Percentiles rank a stretch among this genome's conserved stretches.
phyloP scores from a whole-genome alignment of 2,329 filamentous ascomycete species.

The Sporothrix schenckii region DNA sequence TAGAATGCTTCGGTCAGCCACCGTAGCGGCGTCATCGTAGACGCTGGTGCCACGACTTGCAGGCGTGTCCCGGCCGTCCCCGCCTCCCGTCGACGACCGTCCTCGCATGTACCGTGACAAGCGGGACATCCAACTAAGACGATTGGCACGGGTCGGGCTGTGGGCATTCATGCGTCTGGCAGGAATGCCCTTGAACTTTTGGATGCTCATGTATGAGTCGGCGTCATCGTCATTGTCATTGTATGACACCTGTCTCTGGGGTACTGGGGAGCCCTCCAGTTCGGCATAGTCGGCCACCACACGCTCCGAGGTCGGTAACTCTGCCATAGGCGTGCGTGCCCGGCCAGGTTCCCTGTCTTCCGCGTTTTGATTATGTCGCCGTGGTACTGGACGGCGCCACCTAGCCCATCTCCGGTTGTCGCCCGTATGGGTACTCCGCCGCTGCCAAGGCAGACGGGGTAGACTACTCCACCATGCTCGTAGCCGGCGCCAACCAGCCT shows the following conservation, averaged over 20 bases:
- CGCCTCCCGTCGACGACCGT: not conserved
- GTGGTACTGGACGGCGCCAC: not conserved
- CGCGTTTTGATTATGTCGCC: not conserved
- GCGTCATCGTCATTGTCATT: slow-evolving; percentile 4
- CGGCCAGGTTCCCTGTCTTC: not conserved
- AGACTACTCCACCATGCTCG: slow-evolving; percentile 1
- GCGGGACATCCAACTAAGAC: slow-evolving; percentile 36
- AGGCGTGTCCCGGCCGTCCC: slow-evolving; percentile 3
- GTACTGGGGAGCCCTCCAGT: slow-evolving; percentile 1
- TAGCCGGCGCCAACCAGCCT: not conserved
- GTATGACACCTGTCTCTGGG: not conserved
- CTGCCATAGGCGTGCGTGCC: not conserved
- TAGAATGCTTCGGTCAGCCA: slow-evolving; percentile 10
- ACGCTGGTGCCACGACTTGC: slow-evolving; percentile 8
- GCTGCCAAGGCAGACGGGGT: not conserved
- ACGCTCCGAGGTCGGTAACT: slow-evolving; percentile 14
- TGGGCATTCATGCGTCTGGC: not conserved
- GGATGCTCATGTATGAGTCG: slow-evolving; percentile 12
- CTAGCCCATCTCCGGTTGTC: not conserved
- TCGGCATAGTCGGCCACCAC: slow-evolving; percentile 5
- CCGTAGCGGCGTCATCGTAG: slow-evolving; percentile 7
- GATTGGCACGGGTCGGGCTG: slow-evolving; percentile 10
- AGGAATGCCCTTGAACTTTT: slow-evolving; percentile 27
- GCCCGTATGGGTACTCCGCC: slow-evolving; percentile 7
- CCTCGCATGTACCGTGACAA: slow-evolving; percentile 34